Evolutionary conservation across 306 rosid species (phyloP).

Genomic region (Cucurbita pepo): DNA sequence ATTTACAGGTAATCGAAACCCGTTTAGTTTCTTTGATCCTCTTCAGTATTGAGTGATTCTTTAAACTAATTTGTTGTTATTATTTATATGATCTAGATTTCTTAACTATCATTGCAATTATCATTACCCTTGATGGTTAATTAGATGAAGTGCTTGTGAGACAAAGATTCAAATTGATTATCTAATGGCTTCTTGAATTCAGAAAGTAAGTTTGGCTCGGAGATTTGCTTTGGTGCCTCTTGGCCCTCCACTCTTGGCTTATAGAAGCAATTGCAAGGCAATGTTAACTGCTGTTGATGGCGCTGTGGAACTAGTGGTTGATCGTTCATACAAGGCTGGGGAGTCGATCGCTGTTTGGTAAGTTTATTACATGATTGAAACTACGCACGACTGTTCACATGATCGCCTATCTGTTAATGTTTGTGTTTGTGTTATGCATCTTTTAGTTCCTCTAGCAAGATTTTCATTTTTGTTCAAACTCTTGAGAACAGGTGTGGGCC

Average conservation of each 20-base stretch:
- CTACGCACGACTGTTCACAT: neutral
- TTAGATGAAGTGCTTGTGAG: neutral
- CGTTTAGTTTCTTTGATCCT: neutral
- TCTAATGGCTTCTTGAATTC: conserved; percentile 11
- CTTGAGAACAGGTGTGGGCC: conserved; percentile 84
- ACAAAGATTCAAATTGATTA: neutral
- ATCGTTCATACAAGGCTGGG: conserved; percentile 73
- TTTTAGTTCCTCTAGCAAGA: neutral
- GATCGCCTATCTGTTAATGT: neutral
- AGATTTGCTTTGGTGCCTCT: conserved; percentile 96
- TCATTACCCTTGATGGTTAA: neutral
- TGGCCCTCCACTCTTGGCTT: conserved; percentile 87
- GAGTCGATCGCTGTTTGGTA: conserved; percentile 91
- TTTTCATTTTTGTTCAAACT: neutral
- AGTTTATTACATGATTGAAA: conserved; percentile 6
- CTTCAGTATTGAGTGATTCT: neutral
- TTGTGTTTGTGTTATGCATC: neutral
- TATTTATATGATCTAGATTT: neutral
- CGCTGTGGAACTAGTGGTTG: conserved; percentile 74
- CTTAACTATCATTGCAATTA: too few species aligned
- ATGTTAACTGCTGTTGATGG: conserved; percentile 72
- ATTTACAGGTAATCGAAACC: conserved; percentile 56
- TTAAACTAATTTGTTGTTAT: too few species aligned
- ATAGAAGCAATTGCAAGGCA: conserved; percentile 76
- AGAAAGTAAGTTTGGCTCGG: conserved; percentile 97